phyloP scores from a whole-genome alignment of 78 protist genomes.

The Acrasis kona region DNA sequence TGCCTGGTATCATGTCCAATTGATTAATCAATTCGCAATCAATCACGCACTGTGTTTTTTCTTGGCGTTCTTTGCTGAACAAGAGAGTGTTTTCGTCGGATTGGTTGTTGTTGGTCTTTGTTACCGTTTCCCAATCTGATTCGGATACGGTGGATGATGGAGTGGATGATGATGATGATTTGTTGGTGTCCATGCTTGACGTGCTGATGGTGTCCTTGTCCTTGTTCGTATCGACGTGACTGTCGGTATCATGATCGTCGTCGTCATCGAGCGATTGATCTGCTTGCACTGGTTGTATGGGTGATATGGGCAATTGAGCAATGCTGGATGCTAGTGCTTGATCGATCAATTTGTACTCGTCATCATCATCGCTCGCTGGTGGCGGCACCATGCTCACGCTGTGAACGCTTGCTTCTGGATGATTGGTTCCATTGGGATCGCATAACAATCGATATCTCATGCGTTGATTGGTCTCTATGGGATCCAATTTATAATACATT shows the following conservation, averaged over 20 bases:
- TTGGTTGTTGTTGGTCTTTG: neutral
- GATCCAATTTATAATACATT: neutral
- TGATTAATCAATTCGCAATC: neutral
- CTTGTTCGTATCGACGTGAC: too few relatives aligned
- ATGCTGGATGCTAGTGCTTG: neutral
- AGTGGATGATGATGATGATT: too few relatives aligned
- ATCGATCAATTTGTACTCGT: neutral
- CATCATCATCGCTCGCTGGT: too few relatives aligned
- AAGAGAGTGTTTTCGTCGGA: too few relatives aligned
- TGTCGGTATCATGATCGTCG: neutral
- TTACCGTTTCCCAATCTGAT: neutral
- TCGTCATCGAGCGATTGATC: neutral
- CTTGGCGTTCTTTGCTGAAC: neutral
- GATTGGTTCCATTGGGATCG: neutral
- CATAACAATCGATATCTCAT: neutral
- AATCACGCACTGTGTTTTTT: neutral
- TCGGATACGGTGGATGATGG: too few relatives aligned
- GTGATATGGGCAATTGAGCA: neutral
- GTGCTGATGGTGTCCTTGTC: too few relatives aligned
- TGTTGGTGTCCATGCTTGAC: too few relatives aligned
- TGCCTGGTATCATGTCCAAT: neutral
- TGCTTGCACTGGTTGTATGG: neutral
- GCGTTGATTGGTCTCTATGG: neutral
- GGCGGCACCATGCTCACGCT: too few relatives aligned
- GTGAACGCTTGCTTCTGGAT: neutral